Percentiles rank a stretch among this genome's conserved stretches.
Evolutionary conservation across 2,329 filamentous ascomycete species (phyloP).

Genomic region (Colletotrichum sp.): DNA sequence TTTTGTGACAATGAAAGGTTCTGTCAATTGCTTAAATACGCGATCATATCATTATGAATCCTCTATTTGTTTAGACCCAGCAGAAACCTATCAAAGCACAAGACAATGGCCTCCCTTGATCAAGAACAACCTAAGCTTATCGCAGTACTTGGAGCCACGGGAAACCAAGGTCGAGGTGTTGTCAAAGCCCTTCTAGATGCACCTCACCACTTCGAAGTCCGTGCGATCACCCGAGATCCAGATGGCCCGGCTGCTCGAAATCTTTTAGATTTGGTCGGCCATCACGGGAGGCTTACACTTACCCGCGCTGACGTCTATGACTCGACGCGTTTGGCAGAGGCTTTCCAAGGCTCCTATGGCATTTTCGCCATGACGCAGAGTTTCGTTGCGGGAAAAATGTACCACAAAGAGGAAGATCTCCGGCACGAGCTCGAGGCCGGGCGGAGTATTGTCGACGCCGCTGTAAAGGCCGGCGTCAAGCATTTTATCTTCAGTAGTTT

Average conservation of each 20-base stretch:
- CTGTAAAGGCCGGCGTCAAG: background rate
- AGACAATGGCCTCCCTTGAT: background rate
- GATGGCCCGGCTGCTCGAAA: background rate
- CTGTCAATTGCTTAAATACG: background rate
- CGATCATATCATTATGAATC: background rate
- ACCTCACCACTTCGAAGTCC: background rate
- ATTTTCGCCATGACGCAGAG: background rate
- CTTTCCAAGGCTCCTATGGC: background rate
- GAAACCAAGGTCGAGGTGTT: background rate
- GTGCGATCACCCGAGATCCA: background rate
- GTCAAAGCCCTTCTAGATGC: background rate
- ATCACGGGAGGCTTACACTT: background rate
- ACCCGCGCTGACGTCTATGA: background rate
- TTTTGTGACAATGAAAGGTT: background rate
- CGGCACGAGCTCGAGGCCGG: background rate
- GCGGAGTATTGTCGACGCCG: background rate
- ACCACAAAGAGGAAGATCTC: background rate
- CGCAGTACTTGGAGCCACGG: background rate
- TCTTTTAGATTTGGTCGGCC: background rate
- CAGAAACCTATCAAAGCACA: background rate
- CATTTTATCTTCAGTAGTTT: conserved; percentile 6
- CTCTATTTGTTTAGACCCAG: too few relatives aligned
- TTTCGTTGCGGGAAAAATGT: background rate
- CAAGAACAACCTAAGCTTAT: background rate
- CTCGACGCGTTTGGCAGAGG: background rate